Conservation (phyloP, 352 stramenopile species). For the Phytophthora europaea region DNA sequence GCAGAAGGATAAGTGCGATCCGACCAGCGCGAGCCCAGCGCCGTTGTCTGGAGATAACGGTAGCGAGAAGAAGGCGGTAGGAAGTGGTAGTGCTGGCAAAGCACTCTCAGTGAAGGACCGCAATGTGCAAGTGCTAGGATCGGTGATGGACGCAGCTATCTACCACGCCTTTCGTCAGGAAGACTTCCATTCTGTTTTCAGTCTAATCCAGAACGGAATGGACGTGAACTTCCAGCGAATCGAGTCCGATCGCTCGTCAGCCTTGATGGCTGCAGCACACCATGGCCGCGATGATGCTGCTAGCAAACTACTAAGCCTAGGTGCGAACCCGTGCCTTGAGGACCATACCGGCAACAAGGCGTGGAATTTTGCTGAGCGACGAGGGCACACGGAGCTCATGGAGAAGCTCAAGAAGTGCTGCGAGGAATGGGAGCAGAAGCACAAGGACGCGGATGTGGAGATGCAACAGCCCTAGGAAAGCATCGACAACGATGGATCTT, state of each 20-base stretch:
- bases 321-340: constrained; percentile 70
- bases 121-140: constrained; percentile 83
- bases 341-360: constrained; percentile 67
- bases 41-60: constrained; percentile 5
- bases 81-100: constrained; percentile 29
- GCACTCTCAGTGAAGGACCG: constrained; percentile 74
- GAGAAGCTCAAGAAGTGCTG: constrained; percentile 77
- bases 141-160: constrained; percentile 86
- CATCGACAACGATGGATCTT: not conserved
- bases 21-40: constrained; percentile 34
- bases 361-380: constrained; percentile 78
- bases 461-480: constrained; percentile 17
- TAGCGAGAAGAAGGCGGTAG: constrained; percentile 9
- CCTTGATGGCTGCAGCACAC: constrained; percentile 83
- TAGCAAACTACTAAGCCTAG: constrained; percentile 68
- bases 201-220: constrained; percentile 84
- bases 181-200: constrained; percentile 86
- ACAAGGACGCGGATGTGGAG: constrained; percentile 30
- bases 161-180: constrained; percentile 82
- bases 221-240: constrained; percentile 89
- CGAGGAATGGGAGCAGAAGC: constrained; percentile 64
- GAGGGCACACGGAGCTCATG: constrained; percentile 70
- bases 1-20: constrained; percentile 73
- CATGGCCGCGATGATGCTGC: constrained; percentile 82
- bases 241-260: constrained; percentile 79